Percentiles rank a stretch among this genome's conserved stretches.
These are phyloP conservation scores for Podaxis sp. DNA, from an alignment of 768 basidiomycete species.

Conservation along the genomic window DNA sequence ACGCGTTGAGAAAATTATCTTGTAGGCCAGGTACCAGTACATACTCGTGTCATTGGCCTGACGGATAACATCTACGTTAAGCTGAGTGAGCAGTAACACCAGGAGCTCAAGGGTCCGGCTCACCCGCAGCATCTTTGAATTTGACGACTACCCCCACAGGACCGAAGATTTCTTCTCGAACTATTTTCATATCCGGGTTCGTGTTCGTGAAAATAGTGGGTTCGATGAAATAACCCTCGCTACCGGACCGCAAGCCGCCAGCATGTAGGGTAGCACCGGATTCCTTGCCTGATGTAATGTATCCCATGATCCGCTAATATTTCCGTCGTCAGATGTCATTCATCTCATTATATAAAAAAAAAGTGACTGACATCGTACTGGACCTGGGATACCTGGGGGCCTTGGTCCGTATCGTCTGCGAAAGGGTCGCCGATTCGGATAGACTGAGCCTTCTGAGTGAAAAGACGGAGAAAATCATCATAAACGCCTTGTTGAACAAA, in stretches of 20 bases:
- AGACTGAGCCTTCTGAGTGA: constrained; percentile 51
- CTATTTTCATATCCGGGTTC: constrained; percentile 71
- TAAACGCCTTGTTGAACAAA: constrained; percentile 80
- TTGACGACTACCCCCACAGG: constrained; percentile 78
- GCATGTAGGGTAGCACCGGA: constrained; percentile 67
- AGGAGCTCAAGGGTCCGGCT: neutral
- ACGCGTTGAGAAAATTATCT: too few relatives aligned
- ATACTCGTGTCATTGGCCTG: constrained; percentile 69
- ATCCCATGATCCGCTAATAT: constrained; percentile 70
- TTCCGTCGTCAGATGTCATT: neutral
- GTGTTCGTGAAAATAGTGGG: constrained; percentile 78
- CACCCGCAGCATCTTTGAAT: constrained; percentile 62
- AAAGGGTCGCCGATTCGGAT: constrained; percentile 67
- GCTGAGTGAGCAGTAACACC: neutral
- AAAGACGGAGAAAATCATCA: constrained; percentile 66
- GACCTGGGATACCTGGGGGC: constrained; percentile 68
- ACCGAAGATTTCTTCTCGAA: constrained; percentile 77
- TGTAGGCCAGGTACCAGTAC: too few relatives aligned
- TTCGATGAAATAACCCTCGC: constrained; percentile 60
- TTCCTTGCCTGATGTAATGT: constrained; percentile 73
- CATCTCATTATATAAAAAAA: neutral
- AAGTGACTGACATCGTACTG: constrained; percentile 56
- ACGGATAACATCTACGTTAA: constrained; percentile 40
- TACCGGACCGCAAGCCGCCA: constrained; percentile 61
- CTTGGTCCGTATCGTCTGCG: constrained; percentile 52